Conservation (phyloP, 1,284 basidiomycete genomes). For the Lentinula novae-zelandiae region DNA sequence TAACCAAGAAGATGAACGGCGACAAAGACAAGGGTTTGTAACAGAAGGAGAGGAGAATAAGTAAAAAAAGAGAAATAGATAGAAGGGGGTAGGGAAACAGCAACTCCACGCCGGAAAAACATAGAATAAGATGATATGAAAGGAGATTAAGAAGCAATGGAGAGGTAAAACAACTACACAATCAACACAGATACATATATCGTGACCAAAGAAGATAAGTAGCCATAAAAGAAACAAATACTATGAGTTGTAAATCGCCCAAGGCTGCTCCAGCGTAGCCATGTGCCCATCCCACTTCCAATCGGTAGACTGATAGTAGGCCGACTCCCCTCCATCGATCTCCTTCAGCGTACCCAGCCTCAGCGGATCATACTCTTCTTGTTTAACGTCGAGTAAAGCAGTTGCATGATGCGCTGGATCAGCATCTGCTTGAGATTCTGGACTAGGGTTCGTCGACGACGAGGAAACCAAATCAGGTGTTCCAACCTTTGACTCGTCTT, state of each 20-base stretch:
- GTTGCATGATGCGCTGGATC: constrained; percentile 38
- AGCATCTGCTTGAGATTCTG: constrained; percentile 57
- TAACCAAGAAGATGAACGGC: constrained; percentile 26
- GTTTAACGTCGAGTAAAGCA: constrained; percentile 35
- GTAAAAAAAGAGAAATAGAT: constrained; percentile 7
- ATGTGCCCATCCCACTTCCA: constrained; percentile 75
- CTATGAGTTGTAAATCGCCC: constrained; percentile 66
- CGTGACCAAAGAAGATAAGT: constrained; percentile 21
- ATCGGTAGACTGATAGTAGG: constrained; percentile 57
- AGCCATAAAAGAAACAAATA: constrained; percentile 17
- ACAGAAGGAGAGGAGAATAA: constrained; percentile 1
- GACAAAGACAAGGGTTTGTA: constrained; percentile 12
- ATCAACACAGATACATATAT: constrained; percentile 17
- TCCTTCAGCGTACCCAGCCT: constrained; percentile 61
- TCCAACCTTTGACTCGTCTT: constrained; percentile 55
- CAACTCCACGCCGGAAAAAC: constrained; percentile 13
- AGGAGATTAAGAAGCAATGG: constrained; percentile 21
- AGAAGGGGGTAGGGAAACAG: constrained; percentile 10
- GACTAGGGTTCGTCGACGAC: constrained; percentile 73
- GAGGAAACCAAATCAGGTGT: constrained; percentile 69
- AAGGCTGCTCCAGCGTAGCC: constrained; percentile 60
- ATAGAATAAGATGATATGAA: constrained; percentile 39
- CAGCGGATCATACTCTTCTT: constrained; percentile 52
- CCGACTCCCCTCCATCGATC: constrained; percentile 71
- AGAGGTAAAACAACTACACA: constrained; percentile 19